phyloP scores from a whole-genome alignment of 2,329 filamentous ascomycete genomes.

The Sclerotinia spermophila region DNA sequence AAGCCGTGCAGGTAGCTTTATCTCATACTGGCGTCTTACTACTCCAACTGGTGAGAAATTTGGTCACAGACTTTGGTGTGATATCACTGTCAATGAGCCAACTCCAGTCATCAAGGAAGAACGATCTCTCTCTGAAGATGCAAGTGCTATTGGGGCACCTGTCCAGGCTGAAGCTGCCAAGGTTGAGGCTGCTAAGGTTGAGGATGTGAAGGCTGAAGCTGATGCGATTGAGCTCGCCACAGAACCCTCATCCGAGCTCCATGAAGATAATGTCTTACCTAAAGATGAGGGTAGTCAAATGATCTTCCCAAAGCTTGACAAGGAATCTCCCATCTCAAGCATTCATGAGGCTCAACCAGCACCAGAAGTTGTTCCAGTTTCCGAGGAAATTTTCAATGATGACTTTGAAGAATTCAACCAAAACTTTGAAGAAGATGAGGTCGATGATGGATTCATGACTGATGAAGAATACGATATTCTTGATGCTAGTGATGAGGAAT shows the following conservation, averaged over 20 bases:
- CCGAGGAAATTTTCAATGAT: conserved; percentile 35
- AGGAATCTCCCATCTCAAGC: conserved; percentile 82
- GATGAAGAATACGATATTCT: conserved; percentile 98
- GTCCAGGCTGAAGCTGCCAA: background rate
- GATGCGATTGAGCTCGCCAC: background rate
- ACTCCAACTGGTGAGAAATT: conserved; percentile 76
- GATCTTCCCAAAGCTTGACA: conserved; percentile 96
- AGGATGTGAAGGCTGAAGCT: background rate
- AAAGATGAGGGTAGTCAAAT: conserved; percentile 59
- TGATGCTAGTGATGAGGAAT: conserved; percentile 90
- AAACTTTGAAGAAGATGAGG: conserved; percentile 55
- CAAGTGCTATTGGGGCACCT: background rate
- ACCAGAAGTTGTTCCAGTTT: conserved; percentile 46
- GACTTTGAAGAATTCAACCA: conserved; percentile 49
- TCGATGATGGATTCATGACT: conserved; percentile 78
- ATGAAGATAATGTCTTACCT: background rate
- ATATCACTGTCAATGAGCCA: conserved; percentile 64
- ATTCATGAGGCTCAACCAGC: conserved; percentile 55
- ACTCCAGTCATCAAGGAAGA: conserved; percentile 38
- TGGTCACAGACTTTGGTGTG: conserved; percentile 93
- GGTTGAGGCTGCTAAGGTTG: background rate
- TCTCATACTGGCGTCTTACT: conserved; percentile 96
- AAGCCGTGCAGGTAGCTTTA: conserved; percentile 68
- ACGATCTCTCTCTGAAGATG: conserved; percentile 22
- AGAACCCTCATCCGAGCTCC: background rate